Evolutionary conservation across 2,329 filamentous ascomycete genomes (phyloP), one percentile per base, ranked within the genome.

Genomic region (Nannizzia gypsea): DNA sequence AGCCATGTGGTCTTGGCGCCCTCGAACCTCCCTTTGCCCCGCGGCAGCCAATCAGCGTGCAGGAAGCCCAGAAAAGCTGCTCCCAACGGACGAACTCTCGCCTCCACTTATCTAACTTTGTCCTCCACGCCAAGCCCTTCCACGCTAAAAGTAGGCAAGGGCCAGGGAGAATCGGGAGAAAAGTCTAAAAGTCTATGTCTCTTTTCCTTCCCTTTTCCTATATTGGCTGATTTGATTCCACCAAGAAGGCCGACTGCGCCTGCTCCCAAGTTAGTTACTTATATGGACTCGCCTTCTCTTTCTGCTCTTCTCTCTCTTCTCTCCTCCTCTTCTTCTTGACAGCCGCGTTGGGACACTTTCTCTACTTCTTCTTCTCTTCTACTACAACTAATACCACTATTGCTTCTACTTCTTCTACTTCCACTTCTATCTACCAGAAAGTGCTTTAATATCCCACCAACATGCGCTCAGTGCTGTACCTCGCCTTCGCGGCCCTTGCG

Each of bases 401-500:
- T n/a, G n/a, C n/a, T n/a, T n/a, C n/a, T n/a, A n/a, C n/a, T n/a
- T n/a, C n/a, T n/a, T n/a, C n/a, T n/a, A n/a, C n/a, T n/a, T n/a
- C n/a, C n/a, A n/a, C n/a, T n/a, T n/a, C n/a, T n/a, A n/a, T n/a
- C n/a, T n/a, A n/a, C n/a, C n/a, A n/a, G n/a, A n/a, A n/a, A n/a
- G n/a, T n/a, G n/a, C n/a, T n/a, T n/a, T n/a, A n/a, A n/a, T n/a
- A n/a, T n/a, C 11, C 11, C 22, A 3, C 9, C 22, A 28, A 11
- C 11, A 48, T 48, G 44, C 20, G 20, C 20, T 48, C 22, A 26
- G 20, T 54, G 48, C 63, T 72, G 67, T 71, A 74, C 59, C 57
- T 76, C 56, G 64, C 77, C 63, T 63, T 79, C 63, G 75, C 76
- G 60, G 74, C 76, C 57, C 64, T 78, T 17, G 73, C 72, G 55